A percentile compares a stretch with the other conserved stretches of the same genome.
Evolutionary conservation across 352 stramenopile species (phyloP).

Genomic region (Pythium phragmitis): DNA sequence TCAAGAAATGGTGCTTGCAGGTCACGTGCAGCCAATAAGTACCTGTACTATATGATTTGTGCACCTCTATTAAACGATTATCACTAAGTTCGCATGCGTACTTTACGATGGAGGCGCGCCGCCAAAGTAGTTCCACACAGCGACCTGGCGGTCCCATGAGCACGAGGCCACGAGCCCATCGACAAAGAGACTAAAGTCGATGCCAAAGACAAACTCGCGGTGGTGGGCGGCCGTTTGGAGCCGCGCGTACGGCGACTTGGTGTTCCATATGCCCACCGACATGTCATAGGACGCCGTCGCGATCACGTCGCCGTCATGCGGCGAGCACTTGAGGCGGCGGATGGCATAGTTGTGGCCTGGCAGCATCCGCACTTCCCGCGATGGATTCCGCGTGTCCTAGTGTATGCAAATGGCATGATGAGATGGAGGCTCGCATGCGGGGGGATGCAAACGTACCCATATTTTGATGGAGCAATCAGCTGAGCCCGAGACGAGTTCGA

Average conservation of each 20-base stretch:
- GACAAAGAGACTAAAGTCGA: slow-evolving; percentile 85
- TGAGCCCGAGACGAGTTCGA: slow-evolving; percentile 84
- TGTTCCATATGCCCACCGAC: slow-evolving; percentile 89
- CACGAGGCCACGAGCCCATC: slow-evolving; percentile 74
- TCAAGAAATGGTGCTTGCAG: not conserved
- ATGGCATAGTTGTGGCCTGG: slow-evolving; percentile 83
- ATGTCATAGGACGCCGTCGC: slow-evolving; percentile 90
- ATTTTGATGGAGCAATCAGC: slow-evolving; percentile 84
- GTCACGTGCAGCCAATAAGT: not conserved
- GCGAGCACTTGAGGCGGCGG: slow-evolving; percentile 82
- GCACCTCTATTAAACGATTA: not conserved
- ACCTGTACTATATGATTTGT: slow-evolving; percentile 6
- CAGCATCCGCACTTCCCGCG: slow-evolving; percentile 63
- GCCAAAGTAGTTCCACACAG: slow-evolving; percentile 80
- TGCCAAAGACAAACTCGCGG: slow-evolving; percentile 86
- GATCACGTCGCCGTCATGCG: slow-evolving; percentile 78
- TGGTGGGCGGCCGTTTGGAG: slow-evolving; percentile 80
- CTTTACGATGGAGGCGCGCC: slow-evolving; percentile 36
- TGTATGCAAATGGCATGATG: not conserved
- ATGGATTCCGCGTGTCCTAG: slow-evolving; percentile 79
- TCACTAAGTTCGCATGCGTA: slow-evolving; percentile 2
- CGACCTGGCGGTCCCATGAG: slow-evolving; percentile 78
- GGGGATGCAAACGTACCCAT: slow-evolving; percentile 47
- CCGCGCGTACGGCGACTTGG: slow-evolving; percentile 67
- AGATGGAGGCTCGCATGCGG: no score